Base-by-base conservation (phyloP, 192 early-diverging fungal genomes). In the Mortierella antarctica region DNA sequence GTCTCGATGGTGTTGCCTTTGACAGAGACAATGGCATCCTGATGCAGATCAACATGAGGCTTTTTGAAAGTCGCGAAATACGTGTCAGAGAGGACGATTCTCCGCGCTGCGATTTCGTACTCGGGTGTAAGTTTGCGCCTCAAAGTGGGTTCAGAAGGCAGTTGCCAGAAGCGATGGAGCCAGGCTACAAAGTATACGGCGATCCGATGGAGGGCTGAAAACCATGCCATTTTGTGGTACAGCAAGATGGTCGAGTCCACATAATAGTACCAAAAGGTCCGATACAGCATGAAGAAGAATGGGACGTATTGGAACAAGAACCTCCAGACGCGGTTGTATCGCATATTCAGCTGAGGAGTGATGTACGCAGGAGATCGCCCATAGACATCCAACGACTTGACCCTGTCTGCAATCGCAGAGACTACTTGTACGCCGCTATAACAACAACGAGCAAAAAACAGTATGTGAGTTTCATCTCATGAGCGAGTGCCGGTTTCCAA, bases 361-460 rank as follows among this genome's bases (percentile, higher is more conserved):
- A 86, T 76, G 66, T 84, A 86, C 10, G 54, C 75, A 4, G 86
- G 78, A 7, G 86, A 79, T 6, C 84, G 76, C 13, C 82, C 78
- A 62, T 84, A 88, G 15, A 86, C 82, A 8, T 74, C 73, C 7
- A 88, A 65, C 7, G 80, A 73, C 20, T 57, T 60, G 1, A 83
- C 83, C 20, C 75, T 68, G 54, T 65, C 67, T 9, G 69, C 80
- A 21, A 88, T 83, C 7, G 72, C 73, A 13, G 79, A 70, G 14
- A 86, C 62, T 62, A 88, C 60, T 49, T 88, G 86, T 2, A 70
- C 73, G 11, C 65, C 86, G 46, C 83, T 78, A 54, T 49, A 8
- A 21, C 8, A 54, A 51, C 17, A 42, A 17, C 39, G 8, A 6
- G 23, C 9, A 58, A 48, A 20, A 48, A 63, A 39, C 7, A 63